phyloP scores from a whole-genome alignment of 108 stramenopile genomes.

The Pseudonitzschia delicatissima region DNA sequence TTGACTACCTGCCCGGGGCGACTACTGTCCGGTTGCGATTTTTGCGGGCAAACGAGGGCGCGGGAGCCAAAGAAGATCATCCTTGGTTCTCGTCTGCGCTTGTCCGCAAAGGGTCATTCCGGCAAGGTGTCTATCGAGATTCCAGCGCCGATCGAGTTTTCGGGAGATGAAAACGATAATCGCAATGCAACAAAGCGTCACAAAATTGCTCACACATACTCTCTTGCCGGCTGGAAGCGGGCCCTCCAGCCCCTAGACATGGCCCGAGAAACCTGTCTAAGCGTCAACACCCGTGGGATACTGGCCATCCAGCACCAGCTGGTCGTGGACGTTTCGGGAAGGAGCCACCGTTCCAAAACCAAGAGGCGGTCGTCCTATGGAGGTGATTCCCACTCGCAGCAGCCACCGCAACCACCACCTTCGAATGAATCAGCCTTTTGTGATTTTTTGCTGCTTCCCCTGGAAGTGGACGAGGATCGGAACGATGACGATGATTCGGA shows the following conservation, averaged over 20 bases:
- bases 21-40: conserved; percentile 12
- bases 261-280: conserved; percentile 30
- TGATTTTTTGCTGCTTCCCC: conserved; percentile 23
- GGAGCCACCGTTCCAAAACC: not conserved
- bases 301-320: conserved; percentile 35
- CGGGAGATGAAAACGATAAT: not conserved
- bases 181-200: not conserved
- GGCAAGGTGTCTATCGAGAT: conserved; percentile 17
- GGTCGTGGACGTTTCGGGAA: not conserved
- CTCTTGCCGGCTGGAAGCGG: conserved; percentile 15
- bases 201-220: conserved; percentile 16
- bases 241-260: conserved; percentile 30
- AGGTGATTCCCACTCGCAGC: not conserved
- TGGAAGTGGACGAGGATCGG: conserved; percentile 17
- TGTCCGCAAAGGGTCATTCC: conserved; percentile 22
- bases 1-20: conserved; percentile 13
- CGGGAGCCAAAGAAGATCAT: not conserved
- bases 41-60: not conserved
- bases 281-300: conserved; percentile 25
- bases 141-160: conserved; percentile 15
- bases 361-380: not conserved
- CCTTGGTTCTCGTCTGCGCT: not conserved
- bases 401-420: not conserved
- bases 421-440: conserved; percentile 24
- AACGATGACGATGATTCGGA: not conserved